Percentiles rank a stretch among this genome's conserved stretches.
Evolutionary conservation across 305 asterid genomes (phyloP).

Genomic region (Stenogyne calaminthoides): DNA sequence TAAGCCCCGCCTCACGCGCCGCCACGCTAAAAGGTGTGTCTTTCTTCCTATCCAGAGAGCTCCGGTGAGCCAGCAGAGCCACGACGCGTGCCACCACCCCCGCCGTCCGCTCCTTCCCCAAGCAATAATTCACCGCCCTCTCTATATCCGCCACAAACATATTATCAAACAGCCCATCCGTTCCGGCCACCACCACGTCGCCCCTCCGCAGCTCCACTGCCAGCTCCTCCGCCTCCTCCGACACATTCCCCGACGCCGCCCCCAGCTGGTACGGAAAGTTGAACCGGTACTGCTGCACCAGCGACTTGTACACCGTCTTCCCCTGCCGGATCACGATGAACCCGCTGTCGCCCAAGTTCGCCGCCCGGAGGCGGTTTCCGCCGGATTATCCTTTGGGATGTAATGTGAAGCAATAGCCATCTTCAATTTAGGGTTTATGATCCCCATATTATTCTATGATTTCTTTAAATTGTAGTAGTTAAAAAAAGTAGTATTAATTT

Average conservation of each 20-base stretch:
- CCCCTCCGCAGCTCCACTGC: slow-evolving; percentile 31
- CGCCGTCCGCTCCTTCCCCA: no score
- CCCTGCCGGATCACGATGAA: slow-evolving; percentile 43
- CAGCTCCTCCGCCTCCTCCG: slow-evolving; percentile 33
- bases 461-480: no score
- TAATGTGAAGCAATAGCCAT: slow-evolving; percentile 36
- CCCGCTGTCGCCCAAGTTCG: slow-evolving; percentile 56
- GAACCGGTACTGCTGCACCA: slow-evolving; percentile 21
- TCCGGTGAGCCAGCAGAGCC: no score
- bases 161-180: slow-evolving; percentile 61
- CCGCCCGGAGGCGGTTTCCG: slow-evolving; percentile 35
- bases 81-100: no score
- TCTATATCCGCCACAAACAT: slow-evolving; percentile 34
- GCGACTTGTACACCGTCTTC: slow-evolving; percentile 27
- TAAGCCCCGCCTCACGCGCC: not conserved
- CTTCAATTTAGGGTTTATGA: not conserved
- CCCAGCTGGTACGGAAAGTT: slow-evolving; percentile 42
- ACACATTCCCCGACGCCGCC: not conserved
- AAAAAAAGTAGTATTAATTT: no score
- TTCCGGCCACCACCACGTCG: slow-evolving; percentile 44
- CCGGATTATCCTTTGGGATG: slow-evolving; percentile 37
- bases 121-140: not conserved
- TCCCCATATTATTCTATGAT: no score
- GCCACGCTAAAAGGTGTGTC: not conserved
- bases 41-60: no score